Base-by-base conservation (phyloP, 78 protist species). In the Dictyostelium capitatum region DNA sequence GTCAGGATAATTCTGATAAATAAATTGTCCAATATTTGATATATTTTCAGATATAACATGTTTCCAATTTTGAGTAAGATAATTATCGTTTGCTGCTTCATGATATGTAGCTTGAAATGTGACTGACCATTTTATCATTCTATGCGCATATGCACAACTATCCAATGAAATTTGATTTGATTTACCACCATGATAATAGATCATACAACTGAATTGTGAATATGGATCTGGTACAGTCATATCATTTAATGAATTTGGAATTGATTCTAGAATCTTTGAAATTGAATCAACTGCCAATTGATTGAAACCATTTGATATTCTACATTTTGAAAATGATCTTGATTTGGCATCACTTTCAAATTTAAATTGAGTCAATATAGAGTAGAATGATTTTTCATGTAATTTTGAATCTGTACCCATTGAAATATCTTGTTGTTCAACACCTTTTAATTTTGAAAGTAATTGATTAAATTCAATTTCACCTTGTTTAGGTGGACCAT, bases 1-100 rank as follows among this genome's bases (percentile, higher is more conserved):
- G 15, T 75, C 82, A 9, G 82, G 82, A 75, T 75, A 75, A 50
- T 75, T 75, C 28, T 75, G 82, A 9, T 75, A 75, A 50, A 73
- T 73, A 48, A 46, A n/a, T 43, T 19, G 3, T 20, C 79, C 79
- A 46, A 73, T 54, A 14, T 30, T 8, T 12, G 12, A 1, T 8
- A 84, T 19, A 37, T 74, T 10, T 7, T 74, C 48, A 14, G 28
- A 67, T 0, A 57, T 67, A 6, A 67, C 17, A 30, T 9, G 14
- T 67, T 32, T 67, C 75, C 75, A 67, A 25, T 25, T 62, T 12
- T 12, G 15, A 1, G 10, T 15, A 12, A 67, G 32, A 67, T 17
- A 17, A 6, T 67, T 23, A 67, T 67, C 75, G 28, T 47, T 83
- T n/a, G 5, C 56, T 7, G 0, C 2, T 73, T 77, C 59, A 20